Conservation (phyloP, 2,329 filamentous ascomycete species). For the Hortaea werneckii region DNA sequence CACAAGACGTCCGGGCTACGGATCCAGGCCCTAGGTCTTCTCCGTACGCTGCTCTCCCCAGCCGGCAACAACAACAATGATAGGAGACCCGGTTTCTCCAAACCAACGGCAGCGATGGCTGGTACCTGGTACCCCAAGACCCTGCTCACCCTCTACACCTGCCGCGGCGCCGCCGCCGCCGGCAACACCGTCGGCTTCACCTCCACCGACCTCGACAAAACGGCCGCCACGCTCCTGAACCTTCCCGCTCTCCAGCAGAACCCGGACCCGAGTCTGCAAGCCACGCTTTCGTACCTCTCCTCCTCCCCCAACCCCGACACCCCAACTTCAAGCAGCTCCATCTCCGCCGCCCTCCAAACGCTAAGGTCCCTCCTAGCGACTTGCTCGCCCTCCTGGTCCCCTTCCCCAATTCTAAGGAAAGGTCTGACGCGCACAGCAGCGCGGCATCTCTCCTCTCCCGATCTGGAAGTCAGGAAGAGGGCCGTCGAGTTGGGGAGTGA, state of each 20-base stretch:
- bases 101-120: constrained; percentile 37
- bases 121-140: constrained; percentile 58
- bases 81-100: background rate
- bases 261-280: background rate
- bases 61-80: background rate
- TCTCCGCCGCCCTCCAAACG: constrained; percentile 18
- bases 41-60: constrained; percentile 49
- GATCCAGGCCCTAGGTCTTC: constrained; percentile 61
- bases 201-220: background rate
- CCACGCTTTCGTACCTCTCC: background rate
- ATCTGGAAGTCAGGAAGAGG: constrained; percentile 45
- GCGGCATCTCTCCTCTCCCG: constrained; percentile 14
- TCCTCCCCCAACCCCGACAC: background rate
- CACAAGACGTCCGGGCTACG: constrained; percentile 51
- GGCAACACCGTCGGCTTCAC: constrained; percentile 43
- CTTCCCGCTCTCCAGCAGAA: background rate
- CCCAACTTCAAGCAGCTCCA: constrained; percentile 11
- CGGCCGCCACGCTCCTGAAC: background rate
- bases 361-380: constrained; percentile 41
- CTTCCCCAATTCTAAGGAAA: constrained; percentile 4
- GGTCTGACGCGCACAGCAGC: constrained; percentile 17
- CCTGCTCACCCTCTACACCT: constrained; percentile 55
- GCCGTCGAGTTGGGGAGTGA: constrained; percentile 71
- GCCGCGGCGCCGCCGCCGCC: constrained; percentile 60
- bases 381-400: constrained; percentile 49